Evolutionary conservation across 805 yeast genomes (phyloP).

Genomic region (Saturnispora silvae): DNA sequence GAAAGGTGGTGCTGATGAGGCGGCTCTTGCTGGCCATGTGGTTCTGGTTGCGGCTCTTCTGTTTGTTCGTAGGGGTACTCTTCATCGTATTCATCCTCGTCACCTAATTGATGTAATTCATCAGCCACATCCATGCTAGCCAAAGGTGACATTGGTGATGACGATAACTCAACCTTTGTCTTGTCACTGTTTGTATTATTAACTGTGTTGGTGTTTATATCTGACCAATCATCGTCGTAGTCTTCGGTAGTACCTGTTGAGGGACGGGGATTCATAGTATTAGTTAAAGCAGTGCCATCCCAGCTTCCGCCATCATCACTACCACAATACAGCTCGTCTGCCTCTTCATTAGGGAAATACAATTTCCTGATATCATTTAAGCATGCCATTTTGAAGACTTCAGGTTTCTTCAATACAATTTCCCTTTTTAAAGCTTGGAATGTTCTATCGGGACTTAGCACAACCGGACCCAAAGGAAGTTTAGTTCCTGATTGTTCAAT

Average conservation of each 20-base stretch:
- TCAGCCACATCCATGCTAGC: background rate
- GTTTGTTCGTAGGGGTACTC: no score
- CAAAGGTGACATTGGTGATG: background rate
- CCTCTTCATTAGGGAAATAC: slow-evolving; percentile 28
- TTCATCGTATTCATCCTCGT: background rate
- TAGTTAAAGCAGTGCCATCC: slow-evolving; percentile 1
- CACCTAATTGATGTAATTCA: background rate
- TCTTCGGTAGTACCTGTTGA: slow-evolving; percentile 1
- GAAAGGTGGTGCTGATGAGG: background rate
- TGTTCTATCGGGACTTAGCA: slow-evolving; percentile 89
- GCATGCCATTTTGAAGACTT: slow-evolving; percentile 98
- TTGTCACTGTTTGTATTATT: background rate
- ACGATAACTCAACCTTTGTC: background rate
- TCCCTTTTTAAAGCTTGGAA: slow-evolving; percentile 91
- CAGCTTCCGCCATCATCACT: slow-evolving; percentile 5
- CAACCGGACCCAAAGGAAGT: slow-evolving; percentile 87
- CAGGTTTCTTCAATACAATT: slow-evolving; percentile 89
- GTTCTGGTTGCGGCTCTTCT: background rate
- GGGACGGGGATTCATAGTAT: background rate
- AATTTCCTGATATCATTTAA: slow-evolving; percentile 72
- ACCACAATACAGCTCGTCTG: slow-evolving; percentile 3
- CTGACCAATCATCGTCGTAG: slow-evolving; percentile 16
- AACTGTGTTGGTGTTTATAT: slow-evolving; percentile 13
- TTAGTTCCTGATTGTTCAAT: slow-evolving; percentile 65
- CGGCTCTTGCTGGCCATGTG: background rate